Evolutionary conservation across 2,329 filamentous ascomycete species (phyloP).

Genomic region (Fusarium tricinctum): DNA sequence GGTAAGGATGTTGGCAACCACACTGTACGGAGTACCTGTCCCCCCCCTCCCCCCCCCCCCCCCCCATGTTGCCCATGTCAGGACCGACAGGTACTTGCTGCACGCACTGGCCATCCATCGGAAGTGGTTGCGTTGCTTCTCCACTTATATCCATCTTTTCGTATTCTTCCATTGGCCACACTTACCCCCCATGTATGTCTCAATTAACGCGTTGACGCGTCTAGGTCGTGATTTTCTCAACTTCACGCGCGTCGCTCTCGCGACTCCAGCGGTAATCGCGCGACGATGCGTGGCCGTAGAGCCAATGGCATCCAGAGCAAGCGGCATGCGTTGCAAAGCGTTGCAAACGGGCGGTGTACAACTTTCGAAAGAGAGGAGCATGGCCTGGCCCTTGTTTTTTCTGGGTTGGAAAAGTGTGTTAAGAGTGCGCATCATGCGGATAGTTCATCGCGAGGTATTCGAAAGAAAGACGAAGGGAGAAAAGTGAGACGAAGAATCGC

Average conservation of each 20-base stretch:
- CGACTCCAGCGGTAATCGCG: constrained; percentile 31
- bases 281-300: constrained; percentile 19
- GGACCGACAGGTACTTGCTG: constrained; percentile 37
- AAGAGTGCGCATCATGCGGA: neutral
- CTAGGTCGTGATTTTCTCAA: constrained; percentile 23
- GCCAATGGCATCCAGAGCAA: constrained; percentile 27
- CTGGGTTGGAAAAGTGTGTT: neutral
- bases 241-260: constrained; percentile 35
- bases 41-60: constrained; percentile 16
- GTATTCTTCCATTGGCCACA: constrained; percentile 35
- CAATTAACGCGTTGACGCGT: constrained; percentile 39
- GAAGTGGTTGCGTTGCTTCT: constrained; percentile 47
- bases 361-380: constrained; percentile 3
- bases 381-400: constrained; percentile 10
- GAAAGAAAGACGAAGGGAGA: neutral
- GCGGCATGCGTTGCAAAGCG: constrained; percentile 26
- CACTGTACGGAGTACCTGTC: constrained; percentile 23
- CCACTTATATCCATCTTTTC: constrained; percentile 25
- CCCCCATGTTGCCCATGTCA: constrained; percentile 21
- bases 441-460: constrained; percentile 5
- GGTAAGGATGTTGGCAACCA: neutral
- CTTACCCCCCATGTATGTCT: constrained; percentile 16
- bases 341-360: constrained; percentile 19
- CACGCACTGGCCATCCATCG: constrained; percentile 43
- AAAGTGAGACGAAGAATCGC: neutral